These are phyloP conservation scores for Lipomyces starkeyi DNA, from an alignment of 805 yeast genomes.

Conservation along the genomic window DNA sequence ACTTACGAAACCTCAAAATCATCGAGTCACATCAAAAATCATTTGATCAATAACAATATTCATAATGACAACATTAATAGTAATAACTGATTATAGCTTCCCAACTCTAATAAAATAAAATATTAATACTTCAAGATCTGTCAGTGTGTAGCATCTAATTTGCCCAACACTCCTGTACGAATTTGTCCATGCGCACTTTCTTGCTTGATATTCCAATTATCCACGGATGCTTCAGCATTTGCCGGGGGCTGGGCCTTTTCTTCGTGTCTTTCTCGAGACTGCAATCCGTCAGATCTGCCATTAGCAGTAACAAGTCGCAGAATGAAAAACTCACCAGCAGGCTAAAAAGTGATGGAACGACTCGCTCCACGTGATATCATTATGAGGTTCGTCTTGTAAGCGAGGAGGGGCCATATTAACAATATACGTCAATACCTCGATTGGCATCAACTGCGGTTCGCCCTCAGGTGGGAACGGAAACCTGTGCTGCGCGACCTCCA, in stretches of 20 bases:
- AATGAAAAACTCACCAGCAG: slow-evolving; percentile 49
- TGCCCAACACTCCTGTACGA: slow-evolving; percentile 62
- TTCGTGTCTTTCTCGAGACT: slow-evolving; percentile 72
- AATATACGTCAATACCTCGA: slow-evolving; percentile 81
- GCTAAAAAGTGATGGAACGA: slow-evolving; percentile 82
- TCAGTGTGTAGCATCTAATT: background rate
- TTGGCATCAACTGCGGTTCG: slow-evolving; percentile 72
- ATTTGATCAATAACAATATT: background rate
- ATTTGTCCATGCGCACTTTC: slow-evolving; percentile 82
- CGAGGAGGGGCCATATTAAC: slow-evolving; percentile 79
- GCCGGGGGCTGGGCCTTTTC: slow-evolving; percentile 89
- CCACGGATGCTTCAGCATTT: slow-evolving; percentile 96
- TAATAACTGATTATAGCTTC: background rate
- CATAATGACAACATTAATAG: background rate
- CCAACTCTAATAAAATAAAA: background rate
- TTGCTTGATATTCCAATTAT: slow-evolving; percentile 65
- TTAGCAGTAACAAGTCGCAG: background rate
- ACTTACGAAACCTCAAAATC: background rate
- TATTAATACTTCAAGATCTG: background rate
- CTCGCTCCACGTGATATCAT: slow-evolving; percentile 78
- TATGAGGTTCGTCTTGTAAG: slow-evolving; percentile 75
- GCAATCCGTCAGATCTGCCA: background rate
- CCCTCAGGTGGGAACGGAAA: slow-evolving; percentile 75
- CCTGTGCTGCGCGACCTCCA: slow-evolving; percentile 91
- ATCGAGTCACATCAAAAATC: background rate